Conservation (phyloP, 345 rosid genomes). For the Eucalyptus tenuipes region DNA sequence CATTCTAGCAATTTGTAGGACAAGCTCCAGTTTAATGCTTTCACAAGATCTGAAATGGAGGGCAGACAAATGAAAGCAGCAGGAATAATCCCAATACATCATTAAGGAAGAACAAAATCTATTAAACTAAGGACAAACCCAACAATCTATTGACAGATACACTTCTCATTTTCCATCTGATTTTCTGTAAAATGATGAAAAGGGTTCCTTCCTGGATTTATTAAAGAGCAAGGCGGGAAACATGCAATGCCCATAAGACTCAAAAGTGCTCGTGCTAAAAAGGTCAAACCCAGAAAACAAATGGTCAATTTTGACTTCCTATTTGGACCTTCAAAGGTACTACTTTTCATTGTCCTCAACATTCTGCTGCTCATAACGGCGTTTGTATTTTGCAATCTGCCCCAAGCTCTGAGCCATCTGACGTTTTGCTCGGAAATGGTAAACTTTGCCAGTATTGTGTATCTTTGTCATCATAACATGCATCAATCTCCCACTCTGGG, state of each 20-base stretch:
- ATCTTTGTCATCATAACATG: conserved; percentile 85
- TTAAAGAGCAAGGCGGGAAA: neutral
- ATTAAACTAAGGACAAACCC: neutral
- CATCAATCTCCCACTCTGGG: conserved; percentile 85
- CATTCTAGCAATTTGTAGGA: neutral
- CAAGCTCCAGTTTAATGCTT: neutral
- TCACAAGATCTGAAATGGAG: neutral
- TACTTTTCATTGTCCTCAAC: conserved; percentile 1
- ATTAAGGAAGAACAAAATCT: neutral
- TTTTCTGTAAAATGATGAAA: neutral
- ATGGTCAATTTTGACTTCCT: neutral
- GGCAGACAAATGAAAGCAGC: neutral
- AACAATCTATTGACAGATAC: neutral
- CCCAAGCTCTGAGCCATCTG: conserved; percentile 84
- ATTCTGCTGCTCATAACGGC: conserved; percentile 56
- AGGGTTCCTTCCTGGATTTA: neutral
- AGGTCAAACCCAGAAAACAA: neutral
- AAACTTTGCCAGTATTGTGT: conserved; percentile 71
- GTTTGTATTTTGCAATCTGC: conserved; percentile 77
- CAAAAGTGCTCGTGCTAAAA: neutral
- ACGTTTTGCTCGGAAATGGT: conserved; percentile 78
- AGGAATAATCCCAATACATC: neutral
- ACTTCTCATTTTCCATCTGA: neutral
- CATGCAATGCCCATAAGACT: neutral
- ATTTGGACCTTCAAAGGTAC: neutral